These are phyloP conservation scores for Prinsepia uniflora DNA, from an alignment of 306 rosid species.

Conservation along the genomic window DNA sequence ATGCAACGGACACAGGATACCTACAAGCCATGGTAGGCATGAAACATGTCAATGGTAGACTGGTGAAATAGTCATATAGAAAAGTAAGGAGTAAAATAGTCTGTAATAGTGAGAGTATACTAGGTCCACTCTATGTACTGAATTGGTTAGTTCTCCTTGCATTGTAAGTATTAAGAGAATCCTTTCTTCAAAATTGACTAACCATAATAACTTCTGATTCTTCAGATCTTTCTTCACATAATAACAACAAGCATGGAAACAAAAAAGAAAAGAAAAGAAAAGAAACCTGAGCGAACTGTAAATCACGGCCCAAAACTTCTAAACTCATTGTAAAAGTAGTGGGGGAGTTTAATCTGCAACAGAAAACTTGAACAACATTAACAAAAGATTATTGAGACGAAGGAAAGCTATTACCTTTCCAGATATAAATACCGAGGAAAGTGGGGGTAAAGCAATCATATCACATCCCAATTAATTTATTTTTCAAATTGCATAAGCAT, in stretches of 20 bases:
- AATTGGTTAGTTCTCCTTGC: background rate
- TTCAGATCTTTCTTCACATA: too few species aligned
- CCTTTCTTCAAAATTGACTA: background rate
- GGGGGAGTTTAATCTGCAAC: conserved; percentile 71
- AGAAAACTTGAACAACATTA: conserved; percentile 12
- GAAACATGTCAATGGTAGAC: conserved; percentile 12
- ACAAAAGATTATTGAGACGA: background rate
- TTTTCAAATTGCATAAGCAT: background rate
- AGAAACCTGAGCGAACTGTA: conserved; percentile 78
- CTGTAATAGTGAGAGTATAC: background rate
- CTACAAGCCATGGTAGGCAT: background rate
- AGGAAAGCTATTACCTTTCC: background rate
- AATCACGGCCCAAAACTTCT: conserved; percentile 77
- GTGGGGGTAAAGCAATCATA: background rate
- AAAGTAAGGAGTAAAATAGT: background rate
- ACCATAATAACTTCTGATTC: background rate
- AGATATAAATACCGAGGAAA: background rate
- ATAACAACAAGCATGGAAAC: background rate
- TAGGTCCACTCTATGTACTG: background rate
- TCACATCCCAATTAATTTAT: background rate
- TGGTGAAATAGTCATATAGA: conserved; percentile 2
- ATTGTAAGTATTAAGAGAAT: background rate
- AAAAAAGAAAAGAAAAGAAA: background rate
- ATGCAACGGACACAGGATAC: conserved; percentile 6
- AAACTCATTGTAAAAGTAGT: conserved; percentile 77